Conservation (phyloP, 306 rosid species). For the Delonix regia region DNA sequence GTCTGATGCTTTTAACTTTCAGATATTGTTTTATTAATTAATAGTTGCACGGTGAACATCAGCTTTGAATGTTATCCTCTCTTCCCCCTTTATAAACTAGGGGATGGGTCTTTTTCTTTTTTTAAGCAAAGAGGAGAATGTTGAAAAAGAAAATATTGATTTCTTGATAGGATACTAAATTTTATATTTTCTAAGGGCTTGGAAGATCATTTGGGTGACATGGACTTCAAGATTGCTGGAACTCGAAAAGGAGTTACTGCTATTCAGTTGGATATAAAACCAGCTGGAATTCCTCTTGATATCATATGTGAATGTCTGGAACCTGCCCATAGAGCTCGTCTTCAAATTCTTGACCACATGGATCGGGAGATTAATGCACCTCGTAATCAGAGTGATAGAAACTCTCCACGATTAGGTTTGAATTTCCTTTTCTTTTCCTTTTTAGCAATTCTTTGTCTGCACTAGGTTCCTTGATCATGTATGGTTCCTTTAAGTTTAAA, state of each 20-base stretch:
- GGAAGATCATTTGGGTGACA: constrained; percentile 98
- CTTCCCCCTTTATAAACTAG: not conserved
- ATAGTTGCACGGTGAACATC: not conserved
- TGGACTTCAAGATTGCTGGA: constrained; percentile 98
- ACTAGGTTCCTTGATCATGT: constrained; percentile 22
- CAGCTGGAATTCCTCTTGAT: constrained; percentile 95
- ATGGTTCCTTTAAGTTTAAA: constrained; percentile 31
- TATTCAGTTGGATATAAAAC: constrained; percentile 93
- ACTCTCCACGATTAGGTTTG: constrained; percentile 81
- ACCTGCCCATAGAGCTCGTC: constrained; percentile 88
- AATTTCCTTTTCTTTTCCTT: constrained; percentile 24
- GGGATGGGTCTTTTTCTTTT: constrained; percentile 9
- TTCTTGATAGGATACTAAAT: constrained; percentile 12
- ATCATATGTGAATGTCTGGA: constrained; percentile 85
- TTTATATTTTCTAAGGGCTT: constrained; percentile 65
- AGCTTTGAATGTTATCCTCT: constrained; percentile 3
- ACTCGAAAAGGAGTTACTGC: constrained; percentile 85
- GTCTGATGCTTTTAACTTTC: constrained; percentile 13
- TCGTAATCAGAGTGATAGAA: constrained; percentile 51
- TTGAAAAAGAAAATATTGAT: constrained; percentile 14
- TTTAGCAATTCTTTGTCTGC: constrained; percentile 14
- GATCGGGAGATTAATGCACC: constrained; percentile 78
- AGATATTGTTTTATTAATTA: constrained; percentile 21
- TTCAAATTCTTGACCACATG: constrained; percentile 90
- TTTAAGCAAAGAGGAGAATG: constrained; percentile 15